Evolutionary conservation across 2,329 filamentous ascomycete species (phyloP), one percentile per base, ranked within the genome.

Genomic region (Helminthosporium solani): DNA sequence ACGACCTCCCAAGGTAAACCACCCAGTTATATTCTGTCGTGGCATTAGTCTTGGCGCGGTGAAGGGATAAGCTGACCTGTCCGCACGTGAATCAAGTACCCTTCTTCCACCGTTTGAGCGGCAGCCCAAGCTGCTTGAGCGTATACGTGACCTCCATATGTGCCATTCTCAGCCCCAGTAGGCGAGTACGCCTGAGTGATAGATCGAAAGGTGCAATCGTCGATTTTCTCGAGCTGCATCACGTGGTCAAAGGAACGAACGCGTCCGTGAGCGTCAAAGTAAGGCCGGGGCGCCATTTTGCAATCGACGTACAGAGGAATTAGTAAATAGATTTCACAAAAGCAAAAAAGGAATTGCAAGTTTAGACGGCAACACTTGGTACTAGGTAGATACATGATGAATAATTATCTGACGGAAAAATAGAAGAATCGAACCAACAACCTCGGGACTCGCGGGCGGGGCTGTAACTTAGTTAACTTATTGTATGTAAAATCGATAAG

Each of bases 121-220:
- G 79, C 79, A 14, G 79, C 79, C 69, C 77, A 82, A 14, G 76
- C 78, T 25, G 78, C 75, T 61, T 82, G 79, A n/a, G 76, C 75
- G 53, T 76, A 81, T 3, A 81, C 78, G 65, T 82, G 78, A 1
- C 79, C 78, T 11, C 79, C 79, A 60, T 79, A 81, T 0, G 78
- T 74, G 12, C 72, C 66, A 2, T 66, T 67, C 14, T 69, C 61
- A 6, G 64, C 66, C 2, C 70, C 73, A 12, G 61, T 60, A 0
- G 77, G 75, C 9, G 71, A 67, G 49, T 73, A 78, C 0, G 72
- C 68, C 41, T 63, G 67, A 7, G 70, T 66, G 25, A 63, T 68
- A 2, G 70, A 73, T 23, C 70, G 64, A 44, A 66, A 75, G 18
- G 70, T 73, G 36, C 53, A 47, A 27, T 71, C 63, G 45, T 73